These are phyloP conservation scores for Elongisporangium anandrum DNA, from an alignment of 352 stramenopile species.

Conservation along the genomic window DNA sequence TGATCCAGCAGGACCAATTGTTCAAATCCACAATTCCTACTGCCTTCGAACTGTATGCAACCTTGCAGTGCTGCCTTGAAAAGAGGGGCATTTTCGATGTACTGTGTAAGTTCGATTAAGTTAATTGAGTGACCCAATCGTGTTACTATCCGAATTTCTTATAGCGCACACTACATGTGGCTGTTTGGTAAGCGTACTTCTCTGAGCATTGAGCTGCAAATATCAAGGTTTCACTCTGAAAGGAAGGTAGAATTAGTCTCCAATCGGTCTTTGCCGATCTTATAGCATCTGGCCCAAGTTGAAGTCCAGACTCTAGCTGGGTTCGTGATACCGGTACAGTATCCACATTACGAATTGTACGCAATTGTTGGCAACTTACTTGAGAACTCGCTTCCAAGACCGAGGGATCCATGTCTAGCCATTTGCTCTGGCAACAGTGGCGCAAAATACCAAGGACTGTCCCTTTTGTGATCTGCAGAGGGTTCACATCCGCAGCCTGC, in stretches of 20 bases:
- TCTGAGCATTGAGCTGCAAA: too few relatives aligned
- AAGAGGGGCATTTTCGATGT: neutral
- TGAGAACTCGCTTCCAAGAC: neutral
- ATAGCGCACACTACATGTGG: neutral
- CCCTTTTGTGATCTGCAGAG: neutral
- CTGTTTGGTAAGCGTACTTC: neutral
- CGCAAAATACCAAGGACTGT: neutral
- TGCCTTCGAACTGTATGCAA: neutral
- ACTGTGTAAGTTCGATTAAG: neutral
- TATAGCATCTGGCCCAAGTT: neutral
- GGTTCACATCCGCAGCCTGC: neutral
- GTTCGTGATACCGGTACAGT: too few relatives aligned
- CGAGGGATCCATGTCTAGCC: neutral
- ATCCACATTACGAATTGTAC: too few relatives aligned
- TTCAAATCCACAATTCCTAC: neutral
- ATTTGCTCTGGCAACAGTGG: neutral
- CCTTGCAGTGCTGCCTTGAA: neutral
- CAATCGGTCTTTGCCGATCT: neutral
- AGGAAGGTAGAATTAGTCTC: conserved; percentile 11
- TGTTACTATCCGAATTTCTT: too few relatives aligned
- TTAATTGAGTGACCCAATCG: neutral
- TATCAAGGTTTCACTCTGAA: conserved; percentile 5
- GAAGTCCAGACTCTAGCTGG: neutral
- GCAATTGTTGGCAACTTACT: neutral
- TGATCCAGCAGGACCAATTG: neutral